Evolutionary conservation across 169 alveolate genomes (phyloP).

Genomic region (Cryptosporidium bovis): DNA sequence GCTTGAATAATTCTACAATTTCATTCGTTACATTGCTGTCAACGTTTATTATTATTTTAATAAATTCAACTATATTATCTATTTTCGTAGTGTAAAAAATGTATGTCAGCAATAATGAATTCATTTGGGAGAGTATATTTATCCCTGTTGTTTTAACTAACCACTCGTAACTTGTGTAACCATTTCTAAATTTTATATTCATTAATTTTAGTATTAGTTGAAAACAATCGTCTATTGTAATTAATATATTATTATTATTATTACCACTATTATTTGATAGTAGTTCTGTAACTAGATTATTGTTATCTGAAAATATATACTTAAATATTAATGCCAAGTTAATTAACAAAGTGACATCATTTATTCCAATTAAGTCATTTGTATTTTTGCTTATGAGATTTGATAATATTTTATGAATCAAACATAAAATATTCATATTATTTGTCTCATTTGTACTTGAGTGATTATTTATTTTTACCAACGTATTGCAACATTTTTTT

Average conservation of each 20-base stretch:
- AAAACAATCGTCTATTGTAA: background rate
- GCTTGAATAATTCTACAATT: slow-evolving; percentile 6
- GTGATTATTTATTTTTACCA: background rate
- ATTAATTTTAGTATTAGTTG: background rate
- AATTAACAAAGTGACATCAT: background rate
- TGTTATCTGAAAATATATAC: background rate
- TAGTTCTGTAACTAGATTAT: background rate
- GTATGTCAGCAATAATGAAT: background rate
- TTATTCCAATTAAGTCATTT: background rate
- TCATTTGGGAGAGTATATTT: slow-evolving; percentile 14
- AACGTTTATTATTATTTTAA: slow-evolving; percentile 5
- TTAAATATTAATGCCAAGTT: slow-evolving; percentile 8
- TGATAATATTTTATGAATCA: background rate
- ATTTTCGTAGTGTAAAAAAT: slow-evolving; percentile 15
- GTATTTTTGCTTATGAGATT: background rate
- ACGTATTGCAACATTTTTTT: background rate
- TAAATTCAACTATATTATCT: background rate
- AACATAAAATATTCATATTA: background rate
- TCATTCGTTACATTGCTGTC: slow-evolving; percentile 14
- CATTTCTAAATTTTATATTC: background rate
- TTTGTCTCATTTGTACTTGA: background rate
- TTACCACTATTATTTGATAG: background rate
- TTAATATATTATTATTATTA: background rate
- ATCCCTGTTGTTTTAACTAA: slow-evolving; percentile 21
- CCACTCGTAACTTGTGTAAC: slow-evolving; percentile 24